phyloP scores from a whole-genome alignment of 495 filamentous ascomycete genomes.

The Aspergillus ostianus region DNA sequence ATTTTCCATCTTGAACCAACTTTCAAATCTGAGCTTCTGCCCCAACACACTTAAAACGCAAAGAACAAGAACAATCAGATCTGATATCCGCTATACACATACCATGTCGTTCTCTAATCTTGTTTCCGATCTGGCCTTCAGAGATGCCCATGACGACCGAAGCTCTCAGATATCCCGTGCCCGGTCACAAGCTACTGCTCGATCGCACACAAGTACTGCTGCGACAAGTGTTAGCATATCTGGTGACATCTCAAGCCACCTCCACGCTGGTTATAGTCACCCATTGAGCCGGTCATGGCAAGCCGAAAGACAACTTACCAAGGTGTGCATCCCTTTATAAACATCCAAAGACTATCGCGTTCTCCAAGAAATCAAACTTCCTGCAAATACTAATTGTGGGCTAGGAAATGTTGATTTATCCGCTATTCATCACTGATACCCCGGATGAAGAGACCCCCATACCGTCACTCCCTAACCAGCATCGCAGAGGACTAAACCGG shows the following conservation, averaged over 20 bases:
- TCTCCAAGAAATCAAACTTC: too few relatives aligned
- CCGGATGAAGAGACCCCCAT: constrained; percentile 90
- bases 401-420: constrained; percentile 97
- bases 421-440: constrained; percentile 91
- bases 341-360: background rate
- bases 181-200: constrained; percentile 63
- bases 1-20: too few relatives aligned
- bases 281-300: constrained; percentile 92
- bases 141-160: constrained; percentile 55
- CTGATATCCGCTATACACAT: background rate
- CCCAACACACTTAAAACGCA: too few relatives aligned
- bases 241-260: constrained; percentile 89
- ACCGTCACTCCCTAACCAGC: constrained; percentile 83
- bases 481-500: constrained; percentile 83
- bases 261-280: constrained; percentile 93
- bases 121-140: constrained; percentile 79
- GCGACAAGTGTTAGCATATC: constrained; percentile 93
- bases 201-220: constrained; percentile 81
- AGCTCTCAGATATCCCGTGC: constrained; percentile 72
- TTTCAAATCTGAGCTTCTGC: too few relatives aligned
- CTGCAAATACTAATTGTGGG: constrained; percentile 4
- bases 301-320: constrained; percentile 93
- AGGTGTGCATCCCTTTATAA: constrained; percentile 52
- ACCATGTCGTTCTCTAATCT: constrained; percentile 89
- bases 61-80: too few relatives aligned